phyloP scores from a whole-genome alignment of 1,139 yeast species.

The Blastobotrys arbuscula region DNA sequence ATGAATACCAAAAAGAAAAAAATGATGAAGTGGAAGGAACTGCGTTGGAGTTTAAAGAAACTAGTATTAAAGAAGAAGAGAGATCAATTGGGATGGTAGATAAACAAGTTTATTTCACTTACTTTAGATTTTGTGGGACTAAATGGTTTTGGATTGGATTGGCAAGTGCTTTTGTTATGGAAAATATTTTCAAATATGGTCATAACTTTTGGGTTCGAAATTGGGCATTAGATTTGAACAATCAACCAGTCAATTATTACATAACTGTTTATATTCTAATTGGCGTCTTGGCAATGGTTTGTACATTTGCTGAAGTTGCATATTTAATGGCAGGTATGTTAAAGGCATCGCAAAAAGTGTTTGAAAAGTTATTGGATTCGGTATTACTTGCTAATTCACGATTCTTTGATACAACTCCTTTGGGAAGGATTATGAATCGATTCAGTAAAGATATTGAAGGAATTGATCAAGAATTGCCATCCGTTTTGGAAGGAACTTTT shows the following conservation, averaged over 20 bases:
- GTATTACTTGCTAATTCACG: conserved; percentile 71
- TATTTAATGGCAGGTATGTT: conserved; percentile 66
- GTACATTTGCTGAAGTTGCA: conserved; percentile 54
- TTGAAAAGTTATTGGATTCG: conserved; percentile 55
- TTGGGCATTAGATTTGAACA: conserved; percentile 35
- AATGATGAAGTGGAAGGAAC: conserved; percentile 40
- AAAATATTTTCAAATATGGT: conserved; percentile 55
- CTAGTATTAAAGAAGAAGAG: conserved; percentile 49
- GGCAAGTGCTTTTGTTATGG: conserved; percentile 42
- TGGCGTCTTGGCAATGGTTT: conserved; percentile 53
- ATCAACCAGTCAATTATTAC: conserved; percentile 48
- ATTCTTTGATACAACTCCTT: conserved; percentile 91
- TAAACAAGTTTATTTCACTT: conserved; percentile 60
- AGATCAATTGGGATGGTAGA: conserved; percentile 82
- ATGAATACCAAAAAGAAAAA: too few relatives aligned
- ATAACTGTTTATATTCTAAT: conserved; percentile 60
- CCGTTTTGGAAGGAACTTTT: conserved; percentile 1
- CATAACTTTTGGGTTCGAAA: conserved; percentile 83
- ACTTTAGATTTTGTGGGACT: conserved; percentile 62
- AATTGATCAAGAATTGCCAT: conserved; percentile 72
- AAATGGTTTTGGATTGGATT: conserved; percentile 45
- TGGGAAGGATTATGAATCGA: conserved; percentile 94
- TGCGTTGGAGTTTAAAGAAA: too few relatives aligned
- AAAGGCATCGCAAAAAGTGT: conserved; percentile 70
- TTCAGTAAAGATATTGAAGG: conserved; percentile 94